Evolutionary conservation across 169 alveolate species (phyloP).

Genomic region (Eimeria maxima): DNA sequence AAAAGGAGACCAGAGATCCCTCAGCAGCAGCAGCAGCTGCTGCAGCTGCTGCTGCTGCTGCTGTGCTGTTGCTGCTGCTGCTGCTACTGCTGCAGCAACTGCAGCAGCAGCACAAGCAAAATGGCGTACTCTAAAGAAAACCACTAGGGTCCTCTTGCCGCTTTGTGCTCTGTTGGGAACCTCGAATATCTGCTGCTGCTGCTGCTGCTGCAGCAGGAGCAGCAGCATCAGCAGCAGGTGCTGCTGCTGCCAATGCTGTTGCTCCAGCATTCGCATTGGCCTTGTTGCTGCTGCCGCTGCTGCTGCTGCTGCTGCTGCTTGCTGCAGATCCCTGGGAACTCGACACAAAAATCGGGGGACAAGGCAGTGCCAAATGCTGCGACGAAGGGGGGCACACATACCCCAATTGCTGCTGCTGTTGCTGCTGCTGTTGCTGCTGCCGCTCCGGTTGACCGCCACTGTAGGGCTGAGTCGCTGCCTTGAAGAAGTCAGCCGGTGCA

Average conservation of each 20-base stretch:
- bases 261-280: not conserved
- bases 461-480: not conserved
- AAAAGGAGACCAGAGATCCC: not conserved
- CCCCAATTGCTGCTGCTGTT: constrained; percentile 1
- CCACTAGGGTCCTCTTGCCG: constrained; percentile 8
- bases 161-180: not conserved
- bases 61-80: not conserved
- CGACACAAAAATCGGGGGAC: not conserved
- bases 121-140: not conserved
- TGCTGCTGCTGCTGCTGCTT: constrained; percentile 7
- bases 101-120: constrained; percentile 4
- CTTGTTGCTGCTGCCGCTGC: not conserved
- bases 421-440: constrained; percentile 46
- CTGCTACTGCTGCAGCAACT: not conserved
- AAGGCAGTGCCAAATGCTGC: constrained; percentile 50
- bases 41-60: too few species aligned
- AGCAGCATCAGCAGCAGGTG: constrained; percentile 1
- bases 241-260: not conserved
- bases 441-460: not conserved
- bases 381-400: constrained; percentile 5
- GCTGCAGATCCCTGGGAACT: constrained; percentile 10
- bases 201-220: too few species aligned
- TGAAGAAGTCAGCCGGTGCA: not conserved
- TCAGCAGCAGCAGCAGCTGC: constrained; percentile 28
- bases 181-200: too few species aligned